phyloP scores from a whole-genome alignment of 1,139 yeast species.

The Debaryomyces singareniensis region DNA sequence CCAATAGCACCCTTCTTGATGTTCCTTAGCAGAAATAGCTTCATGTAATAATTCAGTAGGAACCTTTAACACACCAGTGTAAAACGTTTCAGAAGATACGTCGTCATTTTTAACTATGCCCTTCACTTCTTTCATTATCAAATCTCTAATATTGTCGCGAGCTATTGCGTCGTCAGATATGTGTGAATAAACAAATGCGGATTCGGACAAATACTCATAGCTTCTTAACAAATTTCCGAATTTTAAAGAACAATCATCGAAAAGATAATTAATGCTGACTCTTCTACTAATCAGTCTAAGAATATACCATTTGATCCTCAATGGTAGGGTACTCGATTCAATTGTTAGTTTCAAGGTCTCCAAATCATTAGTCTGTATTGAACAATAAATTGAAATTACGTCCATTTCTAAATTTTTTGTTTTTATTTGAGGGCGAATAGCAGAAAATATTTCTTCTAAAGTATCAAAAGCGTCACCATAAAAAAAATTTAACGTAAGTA shows the following conservation, averaged over 20 bases:
- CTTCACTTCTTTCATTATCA: conserved; percentile 44
- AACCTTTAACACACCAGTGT: conserved; percentile 31
- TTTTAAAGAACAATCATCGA: conserved; percentile 26
- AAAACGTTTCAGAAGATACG: conserved; percentile 21
- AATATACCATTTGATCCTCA: conserved; percentile 33
- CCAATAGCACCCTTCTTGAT: conserved; percentile 41
- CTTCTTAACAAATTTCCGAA: conserved; percentile 51
- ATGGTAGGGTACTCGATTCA: too few relatives aligned
- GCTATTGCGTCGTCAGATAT: conserved; percentile 38
- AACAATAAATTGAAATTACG: conserved; percentile 19
- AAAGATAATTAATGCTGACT: conserved; percentile 23
- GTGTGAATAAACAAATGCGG: conserved; percentile 56
- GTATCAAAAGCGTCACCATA: conserved; percentile 49
- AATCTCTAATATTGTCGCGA: conserved; percentile 30
- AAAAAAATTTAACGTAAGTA: conserved; percentile 51
- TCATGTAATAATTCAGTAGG: conserved; percentile 45
- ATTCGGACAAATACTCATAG: conserved; percentile 49
- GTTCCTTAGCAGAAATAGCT: conserved; percentile 46
- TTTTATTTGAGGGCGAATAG: conserved; percentile 8
- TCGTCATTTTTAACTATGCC: conserved; percentile 27
- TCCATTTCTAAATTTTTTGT: conserved; percentile 12
- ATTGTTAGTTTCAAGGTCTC: too few relatives aligned
- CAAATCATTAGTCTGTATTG: too few relatives aligned
- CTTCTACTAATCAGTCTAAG: conserved; percentile 31
- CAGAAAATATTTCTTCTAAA: conserved; percentile 32